Percentiles rank a stretch among this genome's conserved stretches.
These are phyloP conservation scores for Plasmodium gaboni DNA, from an alignment of 169 alveolate species.

Conservation along the genomic window DNA sequence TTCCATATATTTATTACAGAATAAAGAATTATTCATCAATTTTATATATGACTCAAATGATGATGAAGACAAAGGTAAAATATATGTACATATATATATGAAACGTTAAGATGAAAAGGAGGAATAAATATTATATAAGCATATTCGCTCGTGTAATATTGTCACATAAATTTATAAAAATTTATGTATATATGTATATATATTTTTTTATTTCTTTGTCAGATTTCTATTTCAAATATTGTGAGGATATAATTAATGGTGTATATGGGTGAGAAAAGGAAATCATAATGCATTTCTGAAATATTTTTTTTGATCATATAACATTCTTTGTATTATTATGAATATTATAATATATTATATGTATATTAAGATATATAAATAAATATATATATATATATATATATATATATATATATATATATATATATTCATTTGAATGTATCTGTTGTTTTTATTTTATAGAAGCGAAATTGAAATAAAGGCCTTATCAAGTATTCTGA, in stretches of 20 bases:
- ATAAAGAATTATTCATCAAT: constrained; percentile 17
- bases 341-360: not conserved
- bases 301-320: not conserved
- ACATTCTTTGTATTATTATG: not conserved
- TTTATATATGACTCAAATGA: constrained; percentile 19
- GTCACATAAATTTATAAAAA: not conserved
- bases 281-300: not conserved
- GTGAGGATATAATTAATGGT: constrained; percentile 46
- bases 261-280: constrained; percentile 37
- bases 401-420: not conserved
- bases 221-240: constrained; percentile 38
- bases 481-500: constrained; percentile 51
- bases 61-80: not conserved
- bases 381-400: not conserved
- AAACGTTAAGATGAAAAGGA: not conserved
- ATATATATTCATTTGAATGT: not conserved
- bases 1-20: constrained; percentile 44
- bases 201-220: not conserved
- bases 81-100: not conserved
- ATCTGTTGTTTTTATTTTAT: not conserved
- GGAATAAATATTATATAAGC: too few relatives aligned
- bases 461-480: constrained; percentile 76
- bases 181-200: not conserved
- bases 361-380: not conserved
- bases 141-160: too few relatives aligned